Conservation (phyloP, 345 rosid genomes). For the Rhizophora apiculata region DNA sequence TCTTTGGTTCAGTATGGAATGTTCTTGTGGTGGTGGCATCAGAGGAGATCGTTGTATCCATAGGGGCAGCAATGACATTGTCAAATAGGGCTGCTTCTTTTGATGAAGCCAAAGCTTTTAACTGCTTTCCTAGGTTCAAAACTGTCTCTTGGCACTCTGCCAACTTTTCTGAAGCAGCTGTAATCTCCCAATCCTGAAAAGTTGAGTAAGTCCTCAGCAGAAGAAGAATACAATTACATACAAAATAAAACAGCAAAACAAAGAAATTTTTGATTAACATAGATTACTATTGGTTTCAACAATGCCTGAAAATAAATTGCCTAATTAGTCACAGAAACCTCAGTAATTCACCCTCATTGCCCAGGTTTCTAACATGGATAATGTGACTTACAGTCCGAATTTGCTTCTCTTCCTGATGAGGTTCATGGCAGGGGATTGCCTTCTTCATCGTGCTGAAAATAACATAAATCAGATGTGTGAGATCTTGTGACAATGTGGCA, state of each 20-base stretch:
- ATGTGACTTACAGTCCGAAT: constrained; percentile 60
- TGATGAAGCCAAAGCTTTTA: constrained; percentile 69
- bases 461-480: constrained; percentile 16
- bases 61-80: constrained; percentile 36
- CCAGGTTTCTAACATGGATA: too few species aligned
- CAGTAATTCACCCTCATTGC: too few species aligned
- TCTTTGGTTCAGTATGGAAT: constrained; percentile 31
- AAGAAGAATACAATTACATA: neutral
- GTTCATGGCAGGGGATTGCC: constrained; percentile 30
- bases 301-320: too few species aligned
- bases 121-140: constrained; percentile 79
- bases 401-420: constrained; percentile 44
- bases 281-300: too few species aligned
- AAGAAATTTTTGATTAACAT: too few species aligned
- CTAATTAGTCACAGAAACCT: too few species aligned
- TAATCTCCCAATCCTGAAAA: constrained; percentile 73
- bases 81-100: constrained; percentile 56
- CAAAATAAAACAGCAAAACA: neutral
- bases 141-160: constrained; percentile 95
- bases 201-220: constrained; percentile 10
- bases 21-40: constrained; percentile 17
- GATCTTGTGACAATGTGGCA: constrained; percentile 14
- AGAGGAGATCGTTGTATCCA: constrained; percentile 21
- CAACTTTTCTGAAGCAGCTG: constrained; percentile 89
- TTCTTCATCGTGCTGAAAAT: constrained; percentile 48